phyloP scores from a whole-genome alignment of 208 protist species.

The Leishmania lainsoni region DNA sequence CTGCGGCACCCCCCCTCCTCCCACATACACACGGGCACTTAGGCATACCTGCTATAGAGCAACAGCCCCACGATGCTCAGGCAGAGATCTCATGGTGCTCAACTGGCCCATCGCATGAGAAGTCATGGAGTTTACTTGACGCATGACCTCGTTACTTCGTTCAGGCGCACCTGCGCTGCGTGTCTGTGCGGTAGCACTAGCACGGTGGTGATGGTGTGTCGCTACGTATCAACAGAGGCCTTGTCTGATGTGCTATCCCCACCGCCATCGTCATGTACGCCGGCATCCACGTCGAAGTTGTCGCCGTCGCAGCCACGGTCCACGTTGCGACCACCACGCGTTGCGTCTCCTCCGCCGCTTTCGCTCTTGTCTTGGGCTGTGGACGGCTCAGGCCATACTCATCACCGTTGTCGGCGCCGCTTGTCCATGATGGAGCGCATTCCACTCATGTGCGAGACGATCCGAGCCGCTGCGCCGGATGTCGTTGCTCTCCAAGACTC shows the following conservation, averaged over 20 bases:
- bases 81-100: background rate
- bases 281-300: background rate
- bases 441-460: slow-evolving; percentile 51
- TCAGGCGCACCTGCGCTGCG: background rate
- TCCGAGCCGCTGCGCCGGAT: slow-evolving; percentile 47
- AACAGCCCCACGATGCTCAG: background rate
- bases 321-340: background rate
- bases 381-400: slow-evolving; percentile 52
- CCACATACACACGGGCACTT: background rate
- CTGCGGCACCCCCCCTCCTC: background rate
- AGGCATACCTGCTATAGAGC: background rate
- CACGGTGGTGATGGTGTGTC: background rate
- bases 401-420: slow-evolving; percentile 60
- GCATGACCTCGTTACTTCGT: background rate
- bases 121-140: background rate
- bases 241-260: background rate
- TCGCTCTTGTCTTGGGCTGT: slow-evolving; percentile 81
- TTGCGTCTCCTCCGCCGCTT: slow-evolving; percentile 42
- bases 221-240: background rate
- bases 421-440: slow-evolving; percentile 52
- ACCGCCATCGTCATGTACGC: background rate
- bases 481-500: slow-evolving; percentile 87
- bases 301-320: background rate
- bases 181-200: background rate
- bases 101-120: background rate